Evolutionary conservation across 2,329 filamentous ascomycete species (phyloP), one percentile per base, ranked within the genome.

Genomic region (Fusarium gaditjirri): DNA sequence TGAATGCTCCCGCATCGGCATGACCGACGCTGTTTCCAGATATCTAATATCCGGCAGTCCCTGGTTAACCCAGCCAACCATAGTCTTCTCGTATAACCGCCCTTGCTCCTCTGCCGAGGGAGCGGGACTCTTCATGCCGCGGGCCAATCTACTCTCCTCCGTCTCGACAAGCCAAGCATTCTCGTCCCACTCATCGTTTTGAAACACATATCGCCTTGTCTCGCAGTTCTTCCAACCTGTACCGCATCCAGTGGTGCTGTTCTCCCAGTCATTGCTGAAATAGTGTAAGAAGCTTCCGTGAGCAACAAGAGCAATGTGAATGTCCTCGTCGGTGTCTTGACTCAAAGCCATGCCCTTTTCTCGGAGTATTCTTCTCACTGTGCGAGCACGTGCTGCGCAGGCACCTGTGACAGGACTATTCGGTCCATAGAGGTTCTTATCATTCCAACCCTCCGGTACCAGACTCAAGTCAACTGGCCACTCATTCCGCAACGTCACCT

Each of bases 241-340:
- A 6, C 71, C 71, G 5, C 67, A 68, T 2, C 56, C 58, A 1
- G 33, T 38, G 2, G 62, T 54, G 13, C 67, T 71, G 14, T 53
- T 33, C 11, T 73, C 71, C 71, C 71, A 73, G 19, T 73, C 71
- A 7, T 73, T 73, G n/a, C 63, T 72, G 11, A 73, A 65, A 16
- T 61, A 74, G 31, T 73, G 71, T 19, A 74, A 23, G 13, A 73
- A 74, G n/a, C 58, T 71, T 17, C 71, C 71, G 2, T 73, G 71
- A 3, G 71, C 71, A 5, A 73, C 67, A 1, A 73, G 39, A 16
- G 47, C 71, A 38, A 73, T 74, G 13, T 73, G 67, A 19, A 74
- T 25, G 2, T 73, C 67, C 6, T 74, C 47, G 4, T 69, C 21
- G 17, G 44, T 43, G 5, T 47, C 43, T 41, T 42, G 31, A 13